Conservation (phyloP, 1,284 basidiomycete species). For the Thelephora terrestris region DNA sequence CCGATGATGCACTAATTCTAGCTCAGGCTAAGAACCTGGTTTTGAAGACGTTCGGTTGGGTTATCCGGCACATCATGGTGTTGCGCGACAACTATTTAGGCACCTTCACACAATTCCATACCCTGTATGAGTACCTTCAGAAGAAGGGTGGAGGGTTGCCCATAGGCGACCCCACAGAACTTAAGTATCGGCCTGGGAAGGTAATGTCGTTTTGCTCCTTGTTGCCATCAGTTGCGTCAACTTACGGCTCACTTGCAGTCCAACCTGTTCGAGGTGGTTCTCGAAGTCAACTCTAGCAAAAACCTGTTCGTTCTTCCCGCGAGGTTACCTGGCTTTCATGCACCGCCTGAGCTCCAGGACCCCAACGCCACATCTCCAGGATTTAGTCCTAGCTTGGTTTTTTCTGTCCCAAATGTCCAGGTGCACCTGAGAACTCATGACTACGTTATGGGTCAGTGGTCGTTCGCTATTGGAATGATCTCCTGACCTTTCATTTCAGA, state of each 20-base stretch:
- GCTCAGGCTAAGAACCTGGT: slow-evolving; percentile 40
- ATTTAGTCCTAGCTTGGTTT: slow-evolving; percentile 44
- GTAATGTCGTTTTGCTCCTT: slow-evolving; percentile 30
- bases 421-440: slow-evolving; percentile 73
- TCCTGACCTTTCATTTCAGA: slow-evolving; percentile 34
- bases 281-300: slow-evolving; percentile 46
- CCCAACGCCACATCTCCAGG: slow-evolving; percentile 19
- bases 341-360: slow-evolving; percentile 15
- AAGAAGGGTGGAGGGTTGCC: slow-evolving; percentile 47
- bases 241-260: slow-evolving; percentile 33
- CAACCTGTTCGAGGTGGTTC: slow-evolving; percentile 70
- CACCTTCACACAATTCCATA: slow-evolving; percentile 83
- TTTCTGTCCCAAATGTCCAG: slow-evolving; percentile 61
- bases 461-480: slow-evolving; percentile 3
- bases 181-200: slow-evolving; percentile 69
- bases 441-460: slow-evolving; percentile 70
- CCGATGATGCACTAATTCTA: neutral
- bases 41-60: slow-evolving; percentile 78
- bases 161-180: slow-evolving; percentile 70
- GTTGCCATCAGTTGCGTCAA: neutral
- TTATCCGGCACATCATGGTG: slow-evolving; percentile 77
- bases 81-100: slow-evolving; percentile 90
- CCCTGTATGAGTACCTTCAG: slow-evolving; percentile 73
- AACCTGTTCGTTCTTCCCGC: slow-evolving; percentile 60
- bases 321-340: slow-evolving; percentile 64